Evolutionary conservation across 1,139 yeast species (phyloP).

Genomic region (Zygoascus hellenicus): DNA sequence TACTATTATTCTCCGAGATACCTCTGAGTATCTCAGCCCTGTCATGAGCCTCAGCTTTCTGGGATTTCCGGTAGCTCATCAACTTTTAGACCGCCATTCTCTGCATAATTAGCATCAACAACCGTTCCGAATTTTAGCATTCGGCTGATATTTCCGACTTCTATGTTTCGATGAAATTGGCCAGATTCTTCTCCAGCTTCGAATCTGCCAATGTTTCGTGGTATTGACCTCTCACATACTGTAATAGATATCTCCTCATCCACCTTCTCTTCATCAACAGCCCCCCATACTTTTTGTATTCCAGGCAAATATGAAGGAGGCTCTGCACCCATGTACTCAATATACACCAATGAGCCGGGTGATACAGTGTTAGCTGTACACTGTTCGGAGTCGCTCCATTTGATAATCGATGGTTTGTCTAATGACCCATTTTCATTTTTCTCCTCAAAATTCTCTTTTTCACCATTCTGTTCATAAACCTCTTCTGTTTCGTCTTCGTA

Average conservation of each 20-base stretch:
- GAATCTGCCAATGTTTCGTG: slow-evolving; percentile 5
- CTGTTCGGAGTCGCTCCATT: too few relatives aligned
- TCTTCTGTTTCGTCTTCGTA: not conserved
- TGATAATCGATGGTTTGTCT: not conserved
- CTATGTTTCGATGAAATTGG: slow-evolving; percentile 1
- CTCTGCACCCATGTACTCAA: slow-evolving; percentile 6
- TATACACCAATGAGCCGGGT: slow-evolving; percentile 1
- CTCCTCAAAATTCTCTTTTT: slow-evolving; percentile 4
- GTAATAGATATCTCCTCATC: not conserved
- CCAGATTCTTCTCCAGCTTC: slow-evolving; percentile 14
- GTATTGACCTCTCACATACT: slow-evolving; percentile 1
- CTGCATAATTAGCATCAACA: not conserved
- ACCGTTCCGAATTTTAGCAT: too few relatives aligned
- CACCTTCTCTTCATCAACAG: not conserved
- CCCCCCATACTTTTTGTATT: not conserved
- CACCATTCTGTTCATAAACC: not conserved
- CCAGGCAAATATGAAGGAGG: slow-evolving; percentile 6
- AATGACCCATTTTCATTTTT: not conserved
- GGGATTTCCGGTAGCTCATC: not conserved
- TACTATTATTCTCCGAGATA: too few relatives aligned
- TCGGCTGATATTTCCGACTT: too few relatives aligned
- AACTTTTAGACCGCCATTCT: not conserved
- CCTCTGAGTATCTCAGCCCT: too few relatives aligned
- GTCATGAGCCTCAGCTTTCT: slow-evolving; percentile 13
- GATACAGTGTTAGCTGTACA: not conserved